These are phyloP conservation scores for Selaginella tamariscina DNA, from an alignment of 75 land plant genomes.

Conservation along the genomic window DNA sequence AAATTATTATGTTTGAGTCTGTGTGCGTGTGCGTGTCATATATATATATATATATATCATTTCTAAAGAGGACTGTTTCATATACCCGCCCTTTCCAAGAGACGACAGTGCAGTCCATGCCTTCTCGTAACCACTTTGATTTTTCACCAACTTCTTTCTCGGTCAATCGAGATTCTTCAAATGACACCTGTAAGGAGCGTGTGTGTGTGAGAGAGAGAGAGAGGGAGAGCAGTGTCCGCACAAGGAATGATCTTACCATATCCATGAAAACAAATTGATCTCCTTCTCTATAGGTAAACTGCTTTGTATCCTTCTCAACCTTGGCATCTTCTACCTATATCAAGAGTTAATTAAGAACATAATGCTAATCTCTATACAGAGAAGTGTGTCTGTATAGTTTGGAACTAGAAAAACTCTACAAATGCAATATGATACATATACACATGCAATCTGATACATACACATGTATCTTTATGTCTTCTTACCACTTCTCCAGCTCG, in stretches of 20 bases:
- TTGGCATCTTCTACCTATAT: slow-evolving; percentile 60
- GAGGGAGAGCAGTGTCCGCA: background rate
- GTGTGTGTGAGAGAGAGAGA: background rate
- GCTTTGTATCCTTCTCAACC: slow-evolving; percentile 70
- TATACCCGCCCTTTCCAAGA: slow-evolving; percentile 82
- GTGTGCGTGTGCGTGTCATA: too few relatives aligned
- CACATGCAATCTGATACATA: too few relatives aligned
- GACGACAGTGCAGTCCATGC: slow-evolving; percentile 76
- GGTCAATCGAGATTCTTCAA: slow-evolving; percentile 65
- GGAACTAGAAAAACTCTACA: background rate
- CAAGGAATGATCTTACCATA: slow-evolving; percentile 37
- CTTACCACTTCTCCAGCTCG: slow-evolving; percentile 47
- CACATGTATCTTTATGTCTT: background rate
- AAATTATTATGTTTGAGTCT: too few relatives aligned
- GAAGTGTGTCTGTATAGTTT: too few relatives aligned
- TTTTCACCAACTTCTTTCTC: slow-evolving; percentile 67
- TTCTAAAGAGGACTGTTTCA: slow-evolving; percentile 3
- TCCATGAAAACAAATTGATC: slow-evolving; percentile 91
- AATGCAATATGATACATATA: too few relatives aligned
- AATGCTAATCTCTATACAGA: too few relatives aligned
- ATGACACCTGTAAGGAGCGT: slow-evolving; percentile 39
- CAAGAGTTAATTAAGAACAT: background rate
- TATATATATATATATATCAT: too few relatives aligned
- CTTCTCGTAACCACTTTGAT: slow-evolving; percentile 72
- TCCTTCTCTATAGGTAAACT: slow-evolving; percentile 91